These are phyloP conservation scores for Penstemon newberryi DNA, from an alignment of 257 asterid genomes.

Conservation along the genomic window DNA sequence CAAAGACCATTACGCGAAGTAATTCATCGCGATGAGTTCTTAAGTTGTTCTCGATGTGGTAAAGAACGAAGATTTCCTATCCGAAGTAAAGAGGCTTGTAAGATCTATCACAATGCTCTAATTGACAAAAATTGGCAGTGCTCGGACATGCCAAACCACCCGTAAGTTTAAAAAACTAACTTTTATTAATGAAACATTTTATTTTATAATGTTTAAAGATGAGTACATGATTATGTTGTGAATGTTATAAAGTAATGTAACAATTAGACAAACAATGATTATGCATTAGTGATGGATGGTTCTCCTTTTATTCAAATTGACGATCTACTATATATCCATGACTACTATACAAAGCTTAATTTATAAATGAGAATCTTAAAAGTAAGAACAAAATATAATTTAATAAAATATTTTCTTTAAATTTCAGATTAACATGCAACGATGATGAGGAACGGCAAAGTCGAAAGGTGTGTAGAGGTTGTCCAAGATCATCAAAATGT, in stretches of 20 bases:
- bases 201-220: too few species aligned
- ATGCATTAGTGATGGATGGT: too few species aligned
- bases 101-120: conserved; percentile 23
- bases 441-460: conserved; percentile 21
- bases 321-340: too few species aligned
- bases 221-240: too few species aligned
- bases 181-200: too few species aligned
- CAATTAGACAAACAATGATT: too few species aligned
- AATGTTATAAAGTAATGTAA: too few species aligned
- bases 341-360: too few species aligned
- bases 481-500: conserved; percentile 23
- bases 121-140: conserved; percentile 21
- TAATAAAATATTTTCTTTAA: neutral
- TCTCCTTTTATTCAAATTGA: too few species aligned
- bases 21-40: conserved; percentile 32
- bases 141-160: conserved; percentile 22
- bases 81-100: conserved; percentile 6
- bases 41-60: conserved; percentile 17
- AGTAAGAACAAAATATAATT: too few species aligned
- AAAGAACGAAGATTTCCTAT: conserved; percentile 23
- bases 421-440: conserved; percentile 20
- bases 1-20: conserved; percentile 13
- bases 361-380: too few species aligned
- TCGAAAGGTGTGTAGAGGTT: conserved; percentile 20
- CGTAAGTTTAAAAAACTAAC: conserved; percentile 6